These are phyloP conservation scores for Magnusiomyces magnusii DNA, from an alignment of 1,139 yeast species.

Conservation along the genomic window DNA sequence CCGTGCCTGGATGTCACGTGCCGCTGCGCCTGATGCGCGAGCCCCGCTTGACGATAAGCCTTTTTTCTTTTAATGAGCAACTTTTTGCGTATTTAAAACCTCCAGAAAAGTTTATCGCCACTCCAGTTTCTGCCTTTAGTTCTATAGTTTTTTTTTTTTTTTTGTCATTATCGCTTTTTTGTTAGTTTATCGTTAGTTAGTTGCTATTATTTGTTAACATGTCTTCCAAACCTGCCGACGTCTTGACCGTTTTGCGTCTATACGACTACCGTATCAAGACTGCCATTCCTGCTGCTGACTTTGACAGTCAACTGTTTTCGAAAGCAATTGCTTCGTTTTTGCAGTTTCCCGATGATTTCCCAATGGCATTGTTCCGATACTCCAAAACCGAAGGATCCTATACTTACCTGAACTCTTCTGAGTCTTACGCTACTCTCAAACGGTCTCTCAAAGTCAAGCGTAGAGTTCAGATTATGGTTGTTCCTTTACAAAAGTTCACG, in stretches of 20 bases:
- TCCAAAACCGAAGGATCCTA: slow-evolving; percentile 3
- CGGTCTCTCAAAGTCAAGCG: slow-evolving; percentile 39
- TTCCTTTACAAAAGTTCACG: not conserved
- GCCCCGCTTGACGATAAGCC: too few species aligned
- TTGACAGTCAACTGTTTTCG: not conserved
- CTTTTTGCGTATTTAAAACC: not conserved
- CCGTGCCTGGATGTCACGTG: too few species aligned
- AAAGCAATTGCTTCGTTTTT: not conserved
- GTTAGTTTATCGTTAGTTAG: too few species aligned
- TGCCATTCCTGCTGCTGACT: not conserved
- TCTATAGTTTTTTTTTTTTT: not conserved
- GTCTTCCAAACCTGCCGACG: not conserved
- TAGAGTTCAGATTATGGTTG: slow-evolving; percentile 23
- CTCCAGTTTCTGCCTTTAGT: not conserved
- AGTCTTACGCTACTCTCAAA: slow-evolving; percentile 42
- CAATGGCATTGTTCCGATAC: slow-evolving; percentile 3
- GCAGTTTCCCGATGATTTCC: not conserved
- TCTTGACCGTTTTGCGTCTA: not conserved
- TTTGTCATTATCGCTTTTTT: too few species aligned
- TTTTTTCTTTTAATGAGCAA: too few species aligned
- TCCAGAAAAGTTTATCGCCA: not conserved
- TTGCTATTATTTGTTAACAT: too few species aligned
- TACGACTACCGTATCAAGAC: not conserved
- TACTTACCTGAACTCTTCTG: slow-evolving; percentile 32
- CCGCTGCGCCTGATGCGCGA: too few species aligned